phyloP scores from a whole-genome alignment of 2,329 filamentous ascomycete species.

The Dichotomopilus funicola region DNA sequence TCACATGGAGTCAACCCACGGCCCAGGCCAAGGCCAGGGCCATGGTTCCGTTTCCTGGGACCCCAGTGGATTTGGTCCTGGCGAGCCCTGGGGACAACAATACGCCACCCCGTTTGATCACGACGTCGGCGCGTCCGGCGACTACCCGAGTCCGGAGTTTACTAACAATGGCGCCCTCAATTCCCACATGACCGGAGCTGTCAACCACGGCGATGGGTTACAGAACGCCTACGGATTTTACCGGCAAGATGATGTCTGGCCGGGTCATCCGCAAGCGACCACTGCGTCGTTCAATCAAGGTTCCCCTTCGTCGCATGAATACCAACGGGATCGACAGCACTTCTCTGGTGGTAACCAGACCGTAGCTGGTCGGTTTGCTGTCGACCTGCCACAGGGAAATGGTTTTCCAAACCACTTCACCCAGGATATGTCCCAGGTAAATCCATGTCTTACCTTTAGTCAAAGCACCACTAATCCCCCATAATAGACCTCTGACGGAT shows the following conservation, averaged over 20 bases:
- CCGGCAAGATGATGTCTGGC: slow-evolving; percentile 15
- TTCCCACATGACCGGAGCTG: slow-evolving; percentile 15
- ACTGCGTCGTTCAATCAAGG: slow-evolving; percentile 16
- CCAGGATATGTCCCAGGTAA: slow-evolving; percentile 9
- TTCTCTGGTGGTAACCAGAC: slow-evolving; percentile 11
- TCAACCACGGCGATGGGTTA: slow-evolving; percentile 7
- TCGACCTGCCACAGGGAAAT: slow-evolving; percentile 12
- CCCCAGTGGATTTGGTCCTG: slow-evolving; percentile 11
- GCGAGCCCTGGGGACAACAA: slow-evolving; percentile 18
- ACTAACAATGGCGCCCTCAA: slow-evolving; percentile 10
- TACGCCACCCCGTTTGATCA: slow-evolving; percentile 14
- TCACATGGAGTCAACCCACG: too few relatives aligned
- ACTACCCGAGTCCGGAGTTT: slow-evolving; percentile 18
- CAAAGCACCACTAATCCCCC: slow-evolving; percentile 3
- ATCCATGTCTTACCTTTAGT: slow-evolving; percentile 12
- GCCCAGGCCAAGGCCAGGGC: slow-evolving; percentile 12
- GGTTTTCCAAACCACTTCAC: slow-evolving; percentile 16
- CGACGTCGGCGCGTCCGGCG: slow-evolving; percentile 9
- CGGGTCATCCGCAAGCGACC: slow-evolving; percentile 8
- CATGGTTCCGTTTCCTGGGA: slow-evolving; percentile 20
- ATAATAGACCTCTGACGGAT: slow-evolving; percentile 12
- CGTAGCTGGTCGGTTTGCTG: slow-evolving; percentile 17
- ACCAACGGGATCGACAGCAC: slow-evolving; percentile 13
- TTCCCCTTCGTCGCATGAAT: slow-evolving; percentile 10
- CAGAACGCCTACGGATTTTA: slow-evolving; percentile 18